These are phyloP conservation scores for Tardiomyces depauwii DNA, from an alignment of 1,139 yeast species.

Conservation along the genomic window DNA sequence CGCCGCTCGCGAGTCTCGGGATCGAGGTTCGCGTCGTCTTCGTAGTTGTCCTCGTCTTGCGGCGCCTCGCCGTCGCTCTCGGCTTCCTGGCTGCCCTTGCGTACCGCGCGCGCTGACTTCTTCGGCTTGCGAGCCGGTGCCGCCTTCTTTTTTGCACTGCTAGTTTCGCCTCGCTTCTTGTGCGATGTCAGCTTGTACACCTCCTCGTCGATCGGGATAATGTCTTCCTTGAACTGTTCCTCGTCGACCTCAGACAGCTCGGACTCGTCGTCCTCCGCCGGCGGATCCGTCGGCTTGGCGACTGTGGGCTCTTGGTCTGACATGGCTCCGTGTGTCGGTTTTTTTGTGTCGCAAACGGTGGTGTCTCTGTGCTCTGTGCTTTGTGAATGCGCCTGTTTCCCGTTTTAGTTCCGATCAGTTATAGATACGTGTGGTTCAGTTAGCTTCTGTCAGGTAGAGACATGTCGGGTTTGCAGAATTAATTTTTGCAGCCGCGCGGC, in stretches of 20 bases:
- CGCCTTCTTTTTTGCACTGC: conserved; percentile 6
- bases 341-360: no score
- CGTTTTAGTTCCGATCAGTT: no score
- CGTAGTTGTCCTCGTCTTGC: conserved; percentile 6
- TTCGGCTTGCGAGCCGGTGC: conserved; percentile 2
- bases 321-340: no score
- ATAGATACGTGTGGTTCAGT: no score
- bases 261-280: conserved; percentile 12
- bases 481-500: not conserved
- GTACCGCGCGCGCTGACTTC: conserved; percentile 1
- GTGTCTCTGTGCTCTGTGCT: no score
- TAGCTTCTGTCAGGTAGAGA: no score
- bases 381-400: no score
- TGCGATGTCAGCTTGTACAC: conserved; percentile 30
- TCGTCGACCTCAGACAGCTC: conserved; percentile 31
- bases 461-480: no score
- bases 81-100: not conserved
- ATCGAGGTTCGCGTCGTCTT: conserved; percentile 18
- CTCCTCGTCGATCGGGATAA: conserved; percentile 27
- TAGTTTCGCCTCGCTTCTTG: conserved; percentile 14
- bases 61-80: conserved; percentile 10
- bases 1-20: conserved; percentile 51
- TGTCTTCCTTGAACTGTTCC: conserved; percentile 24
- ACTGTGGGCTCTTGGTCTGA: not conserved
- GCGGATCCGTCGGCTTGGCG: not conserved